Evolutionary conservation across 257 asterid species (phyloP).

Genomic region (Salvia splendens): DNA sequence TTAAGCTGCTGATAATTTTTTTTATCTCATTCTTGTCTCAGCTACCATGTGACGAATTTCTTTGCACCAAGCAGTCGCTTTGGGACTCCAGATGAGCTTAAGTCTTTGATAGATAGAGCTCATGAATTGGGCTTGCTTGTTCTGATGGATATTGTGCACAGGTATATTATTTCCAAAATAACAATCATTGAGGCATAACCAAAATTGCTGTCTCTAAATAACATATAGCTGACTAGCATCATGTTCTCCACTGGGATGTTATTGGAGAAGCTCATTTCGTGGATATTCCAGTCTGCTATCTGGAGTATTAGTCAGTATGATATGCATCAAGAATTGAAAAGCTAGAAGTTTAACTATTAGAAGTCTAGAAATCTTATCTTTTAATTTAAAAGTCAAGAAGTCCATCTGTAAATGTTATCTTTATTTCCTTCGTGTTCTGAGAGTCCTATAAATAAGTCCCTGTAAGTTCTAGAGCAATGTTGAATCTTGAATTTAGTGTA

Average conservation of each 20-base stretch:
- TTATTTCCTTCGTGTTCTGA: no score
- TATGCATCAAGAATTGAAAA: no score
- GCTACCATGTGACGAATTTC: slow-evolving; percentile 98
- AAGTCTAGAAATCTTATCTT: no score
- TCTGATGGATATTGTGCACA: slow-evolving; percentile 99
- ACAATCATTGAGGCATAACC: slow-evolving; percentile 27
- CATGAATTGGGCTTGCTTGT: slow-evolving; percentile 93
- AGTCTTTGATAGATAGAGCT: slow-evolving; percentile 94
- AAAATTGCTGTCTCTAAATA: slow-evolving; percentile 9
- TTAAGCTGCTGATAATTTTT: slow-evolving; percentile 31
- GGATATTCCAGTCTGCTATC: not conserved
- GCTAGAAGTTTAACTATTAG: no score
- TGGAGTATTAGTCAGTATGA: not conserved
- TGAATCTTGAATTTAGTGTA: no score
- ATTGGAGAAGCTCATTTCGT: slow-evolving; percentile 3
- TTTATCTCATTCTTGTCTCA: slow-evolving; percentile 39
- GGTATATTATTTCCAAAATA: slow-evolving; percentile 48
- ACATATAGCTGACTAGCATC: slow-evolving; percentile 14
- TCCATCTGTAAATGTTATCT: no score
- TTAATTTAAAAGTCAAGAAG: no score
- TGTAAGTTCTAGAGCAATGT: no score
- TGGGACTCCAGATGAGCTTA: slow-evolving; percentile 97
- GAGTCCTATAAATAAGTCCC: no score
- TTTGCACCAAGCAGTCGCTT: slow-evolving; percentile 99
- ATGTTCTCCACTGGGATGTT: slow-evolving; percentile 20